Conservation (phyloP, 495 filamentous ascomycete genomes). For the Lepraria neglecta region DNA sequence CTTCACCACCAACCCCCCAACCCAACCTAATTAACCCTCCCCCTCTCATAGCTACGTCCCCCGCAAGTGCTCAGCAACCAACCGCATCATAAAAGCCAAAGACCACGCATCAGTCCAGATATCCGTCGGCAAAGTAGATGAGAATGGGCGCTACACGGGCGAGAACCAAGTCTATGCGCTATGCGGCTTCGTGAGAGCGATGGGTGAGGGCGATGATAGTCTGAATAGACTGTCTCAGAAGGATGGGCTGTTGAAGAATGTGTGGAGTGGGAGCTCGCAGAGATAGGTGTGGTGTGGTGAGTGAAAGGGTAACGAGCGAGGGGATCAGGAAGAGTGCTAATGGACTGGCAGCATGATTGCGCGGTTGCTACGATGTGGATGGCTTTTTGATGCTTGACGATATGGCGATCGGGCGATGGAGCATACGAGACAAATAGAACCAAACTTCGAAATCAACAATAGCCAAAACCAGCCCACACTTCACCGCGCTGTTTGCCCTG, state of each 20-base stretch:
- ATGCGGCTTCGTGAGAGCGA: slow-evolving; percentile 94
- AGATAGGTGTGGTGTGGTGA: slow-evolving; percentile 43
- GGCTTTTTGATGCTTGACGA: not conserved
- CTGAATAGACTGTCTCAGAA: slow-evolving; percentile 92
- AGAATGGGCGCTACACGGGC: slow-evolving; percentile 91
- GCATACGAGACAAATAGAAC: not conserved
- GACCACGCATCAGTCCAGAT: slow-evolving; percentile 93
- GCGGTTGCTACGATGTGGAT: not conserved
- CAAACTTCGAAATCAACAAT: not conserved
- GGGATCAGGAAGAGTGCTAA: not conserved
- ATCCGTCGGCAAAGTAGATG: slow-evolving; percentile 84
- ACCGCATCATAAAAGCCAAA: slow-evolving; percentile 99
- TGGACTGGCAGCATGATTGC: not conserved
- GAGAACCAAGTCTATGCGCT: slow-evolving; percentile 97
- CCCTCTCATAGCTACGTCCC: slow-evolving; percentile 75
- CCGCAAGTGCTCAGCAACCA: slow-evolving; percentile 93
- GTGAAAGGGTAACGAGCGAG: not conserved
- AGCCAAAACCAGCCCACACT: too few relatives aligned
- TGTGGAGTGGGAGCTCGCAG: slow-evolving; percentile 75
- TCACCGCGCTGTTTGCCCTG: not conserved
- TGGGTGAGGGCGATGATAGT: slow-evolving; percentile 95
- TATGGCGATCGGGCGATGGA: too few relatives aligned
- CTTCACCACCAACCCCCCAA: slow-evolving; percentile 12
- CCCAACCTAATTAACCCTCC: slow-evolving; percentile 20
- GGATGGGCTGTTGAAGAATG: slow-evolving; percentile 91